These are phyloP conservation scores for Bauhinia variegata DNA, from an alignment of 306 rosid genomes.

Conservation along the genomic window DNA sequence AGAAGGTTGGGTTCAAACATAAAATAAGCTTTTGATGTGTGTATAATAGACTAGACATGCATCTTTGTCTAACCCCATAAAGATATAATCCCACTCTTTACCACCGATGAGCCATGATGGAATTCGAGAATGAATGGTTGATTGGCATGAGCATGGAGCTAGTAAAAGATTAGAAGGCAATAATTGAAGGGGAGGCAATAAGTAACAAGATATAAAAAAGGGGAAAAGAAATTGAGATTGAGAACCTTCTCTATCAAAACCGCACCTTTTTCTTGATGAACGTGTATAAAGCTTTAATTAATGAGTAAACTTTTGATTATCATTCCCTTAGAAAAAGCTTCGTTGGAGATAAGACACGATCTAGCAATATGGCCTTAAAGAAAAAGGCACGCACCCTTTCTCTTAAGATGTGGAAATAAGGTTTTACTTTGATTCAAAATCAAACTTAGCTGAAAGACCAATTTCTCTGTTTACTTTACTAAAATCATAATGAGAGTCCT, in stretches of 20 bases:
- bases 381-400: conserved; percentile 7
- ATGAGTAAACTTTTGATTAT: neutral
- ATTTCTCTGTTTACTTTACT: conserved; percentile 1
- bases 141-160: conserved; percentile 29
- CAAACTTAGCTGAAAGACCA: conserved; percentile 30
- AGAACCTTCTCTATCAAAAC: conserved; percentile 36
- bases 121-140: conserved; percentile 33
- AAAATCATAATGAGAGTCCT: conserved; percentile 36
- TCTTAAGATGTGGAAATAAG: neutral
- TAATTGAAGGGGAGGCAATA: conserved; percentile 33
- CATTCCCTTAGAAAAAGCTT: neutral
- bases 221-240: neutral
- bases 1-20: conserved; percentile 33
- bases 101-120: conserved; percentile 32
- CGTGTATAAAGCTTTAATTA: conserved; percentile 22
- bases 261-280: neutral
- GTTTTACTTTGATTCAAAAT: conserved; percentile 35
- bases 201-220: neutral
- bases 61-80: neutral
- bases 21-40: neutral
- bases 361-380: conserved; percentile 17
- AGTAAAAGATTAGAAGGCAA: conserved; percentile 36
- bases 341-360: conserved; percentile 11
- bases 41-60: too few relatives aligned
- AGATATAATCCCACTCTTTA: conserved; percentile 19